Percentiles rank a stretch among this genome's conserved stretches.
These are phyloP conservation scores for Phyllosticta capitalensis DNA, from an alignment of 2,329 filamentous ascomycete genomes.

Conservation along the genomic window DNA sequence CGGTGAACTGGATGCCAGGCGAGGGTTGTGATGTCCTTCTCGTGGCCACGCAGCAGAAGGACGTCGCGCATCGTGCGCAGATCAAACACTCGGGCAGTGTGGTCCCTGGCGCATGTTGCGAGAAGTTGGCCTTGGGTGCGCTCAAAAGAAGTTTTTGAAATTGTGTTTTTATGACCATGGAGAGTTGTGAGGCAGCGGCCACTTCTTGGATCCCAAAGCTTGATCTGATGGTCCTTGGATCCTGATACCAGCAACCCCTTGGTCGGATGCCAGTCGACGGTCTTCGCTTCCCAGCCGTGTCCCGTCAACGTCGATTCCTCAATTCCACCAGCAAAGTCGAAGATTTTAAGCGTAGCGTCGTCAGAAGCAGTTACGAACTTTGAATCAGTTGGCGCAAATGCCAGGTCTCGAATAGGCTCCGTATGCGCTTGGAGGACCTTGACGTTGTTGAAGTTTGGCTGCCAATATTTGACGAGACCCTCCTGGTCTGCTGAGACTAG, in stretches of 20 bases:
- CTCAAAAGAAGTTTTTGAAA: conserved; percentile 88
- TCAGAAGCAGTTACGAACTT: conserved; percentile 97
- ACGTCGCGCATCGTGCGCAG: conserved; percentile 98
- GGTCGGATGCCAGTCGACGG: conserved; percentile 92
- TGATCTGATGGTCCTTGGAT: conserved; percentile 94
- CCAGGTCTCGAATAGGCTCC: conserved; percentile 81
- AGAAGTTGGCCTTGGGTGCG: conserved; percentile 73
- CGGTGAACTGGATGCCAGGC: conserved; percentile 91
- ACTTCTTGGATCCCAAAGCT: conserved; percentile 95
- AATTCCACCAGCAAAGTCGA: conserved; percentile 80
- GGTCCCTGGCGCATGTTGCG: conserved; percentile 86
- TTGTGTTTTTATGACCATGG: conserved; percentile 94
- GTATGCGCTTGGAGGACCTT: conserved; percentile 86
- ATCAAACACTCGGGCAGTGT: conserved; percentile 88
- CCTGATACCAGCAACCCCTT: conserved; percentile 92
- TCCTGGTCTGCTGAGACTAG: conserved; percentile 91
- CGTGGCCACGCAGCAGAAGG: conserved; percentile 82
- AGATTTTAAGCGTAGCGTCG: conserved; percentile 88
- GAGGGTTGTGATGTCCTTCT: conserved; percentile 89
- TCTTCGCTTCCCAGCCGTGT: conserved; percentile 98
- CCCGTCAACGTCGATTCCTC: conserved; percentile 79
- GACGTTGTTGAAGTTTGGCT: conserved; percentile 98
- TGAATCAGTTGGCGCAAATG: conserved; percentile 86
- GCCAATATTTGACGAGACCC: conserved; percentile 95
- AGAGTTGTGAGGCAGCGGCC: conserved; percentile 85